phyloP scores from a whole-genome alignment of 306 rosid genomes.

The Cucurbita maxima region DNA sequence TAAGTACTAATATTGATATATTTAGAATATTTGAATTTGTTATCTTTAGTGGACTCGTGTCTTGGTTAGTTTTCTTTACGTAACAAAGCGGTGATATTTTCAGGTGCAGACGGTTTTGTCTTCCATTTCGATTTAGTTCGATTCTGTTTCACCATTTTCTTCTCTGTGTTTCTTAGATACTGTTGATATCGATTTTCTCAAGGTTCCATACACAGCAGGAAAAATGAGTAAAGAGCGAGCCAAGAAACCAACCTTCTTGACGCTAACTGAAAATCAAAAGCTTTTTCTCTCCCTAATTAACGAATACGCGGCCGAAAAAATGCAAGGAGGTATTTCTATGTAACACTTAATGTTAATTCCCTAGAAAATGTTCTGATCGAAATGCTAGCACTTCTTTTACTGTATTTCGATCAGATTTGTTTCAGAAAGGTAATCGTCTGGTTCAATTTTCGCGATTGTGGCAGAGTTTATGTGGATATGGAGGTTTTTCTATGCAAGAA shows the following conservation, averaged over 20 bases:
- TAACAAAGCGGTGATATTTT: not conserved
- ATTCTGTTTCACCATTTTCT: not conserved
- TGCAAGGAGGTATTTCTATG: conserved; percentile 54
- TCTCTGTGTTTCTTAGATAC: not conserved
- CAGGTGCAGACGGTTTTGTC: not conserved
- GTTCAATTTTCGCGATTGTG: not conserved
- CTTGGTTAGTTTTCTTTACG: not conserved
- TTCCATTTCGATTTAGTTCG: not conserved
- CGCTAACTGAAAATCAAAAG: conserved; percentile 55
- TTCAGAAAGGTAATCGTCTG: not conserved
- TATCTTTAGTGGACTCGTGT: too few relatives aligned
- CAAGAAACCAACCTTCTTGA: conserved; percentile 22
- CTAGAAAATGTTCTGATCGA: not conserved
- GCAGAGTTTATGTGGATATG: not conserved
- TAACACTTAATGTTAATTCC: not conserved
- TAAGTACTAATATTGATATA: too few relatives aligned
- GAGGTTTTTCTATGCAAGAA: not conserved
- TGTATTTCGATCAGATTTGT: not conserved
- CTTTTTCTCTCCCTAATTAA: conserved; percentile 47
- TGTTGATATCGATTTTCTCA: not conserved
- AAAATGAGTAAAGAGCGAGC: not conserved
- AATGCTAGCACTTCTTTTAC: not conserved
- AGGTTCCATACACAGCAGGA: not conserved
- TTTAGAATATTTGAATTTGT: too few relatives aligned
- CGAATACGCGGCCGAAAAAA: conserved; percentile 60